These are phyloP conservation scores for Stachybotrys elegans DNA, from an alignment of 2,329 filamentous ascomycete species.

Conservation along the genomic window DNA sequence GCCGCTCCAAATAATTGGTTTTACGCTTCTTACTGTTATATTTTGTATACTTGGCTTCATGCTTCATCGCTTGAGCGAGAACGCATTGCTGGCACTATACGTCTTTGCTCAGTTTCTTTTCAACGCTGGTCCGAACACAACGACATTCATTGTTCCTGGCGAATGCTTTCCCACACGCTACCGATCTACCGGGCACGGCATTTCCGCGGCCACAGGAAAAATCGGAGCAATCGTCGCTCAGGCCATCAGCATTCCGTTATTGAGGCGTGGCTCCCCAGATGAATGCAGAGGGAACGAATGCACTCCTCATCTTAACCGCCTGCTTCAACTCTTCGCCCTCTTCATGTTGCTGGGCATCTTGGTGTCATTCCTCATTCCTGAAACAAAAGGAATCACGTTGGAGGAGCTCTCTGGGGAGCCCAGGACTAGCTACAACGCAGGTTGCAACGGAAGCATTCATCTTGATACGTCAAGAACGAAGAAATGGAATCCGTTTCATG, in stretches of 20 bases:
- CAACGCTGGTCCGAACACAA: conserved; percentile 62
- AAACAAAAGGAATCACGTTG: conserved; percentile 69
- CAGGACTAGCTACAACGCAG: conserved; percentile 52
- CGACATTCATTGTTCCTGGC: conserved; percentile 60
- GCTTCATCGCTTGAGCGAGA: conserved; percentile 42
- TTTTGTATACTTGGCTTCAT: conserved; percentile 60
- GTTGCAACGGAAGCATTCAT: conserved; percentile 44
- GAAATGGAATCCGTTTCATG: conserved; percentile 41
- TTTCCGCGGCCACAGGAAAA: conserved; percentile 63
- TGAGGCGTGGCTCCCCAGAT: conserved; percentile 49
- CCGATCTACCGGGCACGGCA: conserved; percentile 56
- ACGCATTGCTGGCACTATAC: conserved; percentile 54
- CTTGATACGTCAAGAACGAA: conserved; percentile 24
- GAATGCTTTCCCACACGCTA: conserved; percentile 63
- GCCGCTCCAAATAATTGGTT: conserved; percentile 64
- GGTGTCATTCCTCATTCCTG: conserved; percentile 67
- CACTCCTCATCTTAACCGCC: conserved; percentile 60
- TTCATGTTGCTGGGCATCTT: conserved; percentile 74
- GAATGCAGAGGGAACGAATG: conserved; percentile 44
- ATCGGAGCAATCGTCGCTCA: conserved; percentile 65
- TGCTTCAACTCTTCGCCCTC: conserved; percentile 73
- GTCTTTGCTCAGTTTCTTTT: conserved; percentile 62
- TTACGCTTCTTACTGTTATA: conserved; percentile 54
- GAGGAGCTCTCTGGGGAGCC: conserved; percentile 66
- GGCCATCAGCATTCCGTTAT: conserved; percentile 57